These are phyloP conservation scores for Pythium dissotocum DNA, from an alignment of 352 stramenopile species.

Conservation along the genomic window DNA sequence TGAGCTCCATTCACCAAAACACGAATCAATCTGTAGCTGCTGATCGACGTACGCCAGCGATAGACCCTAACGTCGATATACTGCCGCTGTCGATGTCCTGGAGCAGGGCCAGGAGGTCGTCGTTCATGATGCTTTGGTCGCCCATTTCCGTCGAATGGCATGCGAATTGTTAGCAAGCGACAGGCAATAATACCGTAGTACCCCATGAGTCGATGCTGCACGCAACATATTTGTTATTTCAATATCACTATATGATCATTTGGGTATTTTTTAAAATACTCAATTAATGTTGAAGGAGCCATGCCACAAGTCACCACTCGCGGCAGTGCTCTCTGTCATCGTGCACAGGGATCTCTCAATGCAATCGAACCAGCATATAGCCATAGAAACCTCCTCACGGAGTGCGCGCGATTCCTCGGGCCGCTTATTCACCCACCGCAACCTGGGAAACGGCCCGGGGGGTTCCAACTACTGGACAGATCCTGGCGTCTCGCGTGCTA, in stretches of 20 bases:
- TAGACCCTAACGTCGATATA: neutral
- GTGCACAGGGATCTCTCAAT: no score
- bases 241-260: neutral
- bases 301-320: neutral
- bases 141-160: neutral
- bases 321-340: neutral
- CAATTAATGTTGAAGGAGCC: no score
- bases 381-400: neutral
- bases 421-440: neutral
- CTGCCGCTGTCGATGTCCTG: slow-evolving; percentile 16
- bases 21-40: neutral
- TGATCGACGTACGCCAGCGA: neutral
- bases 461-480: neutral
- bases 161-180: neutral
- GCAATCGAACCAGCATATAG: neutral
- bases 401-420: neutral
- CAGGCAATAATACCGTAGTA: neutral
- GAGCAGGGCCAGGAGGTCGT: slow-evolving; percentile 18
- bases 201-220: neutral
- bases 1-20: neutral
- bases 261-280: no score
- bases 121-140: neutral
- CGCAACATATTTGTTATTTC: neutral
- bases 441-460: neutral
- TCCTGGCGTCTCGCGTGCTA: neutral